Percentiles rank a stretch among this genome's conserved stretches.
Conservation (phyloP, 495 filamentous ascomycete species). For the Penicillium cataractarum region DNA sequence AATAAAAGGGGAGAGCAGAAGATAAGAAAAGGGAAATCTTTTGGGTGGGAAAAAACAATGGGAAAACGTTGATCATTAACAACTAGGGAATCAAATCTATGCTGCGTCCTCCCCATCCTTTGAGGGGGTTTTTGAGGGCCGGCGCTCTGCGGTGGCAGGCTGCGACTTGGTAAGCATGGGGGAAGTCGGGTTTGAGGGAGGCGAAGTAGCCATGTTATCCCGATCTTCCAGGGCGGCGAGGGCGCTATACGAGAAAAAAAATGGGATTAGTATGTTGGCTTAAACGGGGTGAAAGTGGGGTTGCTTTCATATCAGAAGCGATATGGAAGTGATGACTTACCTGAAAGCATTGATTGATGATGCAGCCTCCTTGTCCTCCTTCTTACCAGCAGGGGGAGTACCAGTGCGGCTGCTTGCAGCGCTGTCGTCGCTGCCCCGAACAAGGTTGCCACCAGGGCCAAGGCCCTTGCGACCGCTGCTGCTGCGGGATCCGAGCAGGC, state of each 20-base stretch:
- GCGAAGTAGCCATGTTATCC: slow-evolving; percentile 60
- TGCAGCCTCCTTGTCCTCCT: slow-evolving; percentile 66
- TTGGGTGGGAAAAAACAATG: slow-evolving; percentile 39
- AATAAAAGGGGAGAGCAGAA: slow-evolving; percentile 27
- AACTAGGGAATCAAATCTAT: slow-evolving; percentile 51
- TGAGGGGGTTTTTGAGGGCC: slow-evolving; percentile 53
- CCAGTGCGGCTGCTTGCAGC: slow-evolving; percentile 82
- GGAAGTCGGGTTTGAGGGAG: slow-evolving; percentile 61
- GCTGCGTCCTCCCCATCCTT: slow-evolving; percentile 50
- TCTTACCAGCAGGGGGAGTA: slow-evolving; percentile 75
- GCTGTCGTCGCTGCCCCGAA: slow-evolving; percentile 75
- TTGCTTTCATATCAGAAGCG: not conserved
- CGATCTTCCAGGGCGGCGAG: slow-evolving; percentile 60
- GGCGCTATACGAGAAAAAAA: slow-evolving; percentile 44
- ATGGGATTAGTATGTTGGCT: not conserved
- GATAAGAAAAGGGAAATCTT: slow-evolving; percentile 40
- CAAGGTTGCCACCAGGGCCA: slow-evolving; percentile 70
- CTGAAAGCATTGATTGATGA: slow-evolving; percentile 86
- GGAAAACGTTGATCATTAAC: slow-evolving; percentile 51
- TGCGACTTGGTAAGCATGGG: slow-evolving; percentile 58
- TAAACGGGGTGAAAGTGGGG: not conserved
- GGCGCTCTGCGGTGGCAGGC: slow-evolving; percentile 48
- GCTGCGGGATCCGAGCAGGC: slow-evolving; percentile 77
- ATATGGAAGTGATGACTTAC: slow-evolving; percentile 48
- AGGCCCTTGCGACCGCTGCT: slow-evolving; percentile 79